These are phyloP conservation scores for Diplotaxis tenuifolia DNA, from an alignment of 345 rosid genomes.

Conservation along the genomic window DNA sequence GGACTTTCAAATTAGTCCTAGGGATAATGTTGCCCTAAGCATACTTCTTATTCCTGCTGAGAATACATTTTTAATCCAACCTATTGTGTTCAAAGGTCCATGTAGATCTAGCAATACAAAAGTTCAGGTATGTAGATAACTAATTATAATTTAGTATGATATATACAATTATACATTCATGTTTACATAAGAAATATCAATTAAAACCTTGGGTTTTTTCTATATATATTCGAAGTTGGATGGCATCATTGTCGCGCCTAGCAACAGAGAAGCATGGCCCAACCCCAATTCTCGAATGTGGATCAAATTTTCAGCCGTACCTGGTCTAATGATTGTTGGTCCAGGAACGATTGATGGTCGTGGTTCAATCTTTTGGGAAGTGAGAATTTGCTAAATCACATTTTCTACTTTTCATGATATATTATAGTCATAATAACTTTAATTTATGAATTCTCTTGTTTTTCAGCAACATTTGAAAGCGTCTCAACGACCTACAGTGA, in stretches of 20 bases:
- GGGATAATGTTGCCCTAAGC: too few species aligned
- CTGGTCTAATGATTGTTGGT: background rate
- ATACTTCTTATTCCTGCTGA: constrained; percentile 16
- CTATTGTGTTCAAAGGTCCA: constrained; percentile 21
- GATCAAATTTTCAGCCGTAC: background rate
- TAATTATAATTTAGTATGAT: background rate
- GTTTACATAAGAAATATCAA: background rate
- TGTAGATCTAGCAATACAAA: constrained; percentile 12
- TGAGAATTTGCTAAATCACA: background rate
- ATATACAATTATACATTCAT: background rate
- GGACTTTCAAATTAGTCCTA: too few species aligned
- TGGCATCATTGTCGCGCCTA: constrained; percentile 4
- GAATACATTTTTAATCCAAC: constrained; percentile 31
- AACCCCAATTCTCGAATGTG: background rate
- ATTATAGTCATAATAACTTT: background rate
- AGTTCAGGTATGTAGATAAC: constrained; percentile 15
- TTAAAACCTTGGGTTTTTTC: background rate
- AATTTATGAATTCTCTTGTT: background rate
- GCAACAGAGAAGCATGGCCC: background rate
- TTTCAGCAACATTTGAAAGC: background rate
- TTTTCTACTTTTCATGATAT: background rate
- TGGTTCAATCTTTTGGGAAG: background rate
- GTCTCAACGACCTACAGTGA: background rate
- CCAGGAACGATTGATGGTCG: background rate
- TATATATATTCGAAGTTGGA: constrained; percentile 17